Percentiles rank a stretch among this genome's conserved stretches.
Evolutionary conservation across 805 yeast species (phyloP).

Genomic region (Metschnikowia sp.): DNA sequence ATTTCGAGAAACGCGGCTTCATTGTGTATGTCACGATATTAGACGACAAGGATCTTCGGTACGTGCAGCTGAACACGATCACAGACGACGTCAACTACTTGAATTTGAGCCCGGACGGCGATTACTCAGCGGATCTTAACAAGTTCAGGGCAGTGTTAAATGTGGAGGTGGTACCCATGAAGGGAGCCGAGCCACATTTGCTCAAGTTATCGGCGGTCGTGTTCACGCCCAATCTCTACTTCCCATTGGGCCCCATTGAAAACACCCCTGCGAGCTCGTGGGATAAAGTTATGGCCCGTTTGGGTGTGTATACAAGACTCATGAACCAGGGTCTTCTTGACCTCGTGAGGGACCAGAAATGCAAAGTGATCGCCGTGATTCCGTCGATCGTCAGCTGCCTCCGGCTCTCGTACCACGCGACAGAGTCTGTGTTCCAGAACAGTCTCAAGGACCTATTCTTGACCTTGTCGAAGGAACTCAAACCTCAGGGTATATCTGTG

Average conservation of each 20-base stretch:
- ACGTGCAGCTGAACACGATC: slow-evolving; percentile 52
- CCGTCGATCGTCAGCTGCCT: slow-evolving; percentile 56
- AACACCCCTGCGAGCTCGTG: slow-evolving; percentile 49
- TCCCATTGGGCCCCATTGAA: slow-evolving; percentile 67
- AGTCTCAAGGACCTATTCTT: slow-evolving; percentile 39
- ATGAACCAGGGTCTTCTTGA: slow-evolving; percentile 54
- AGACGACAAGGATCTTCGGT: slow-evolving; percentile 54
- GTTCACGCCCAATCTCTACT: slow-evolving; percentile 65
- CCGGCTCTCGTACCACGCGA: slow-evolving; percentile 58
- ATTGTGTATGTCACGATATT: slow-evolving; percentile 74
- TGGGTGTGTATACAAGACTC: slow-evolving; percentile 48
- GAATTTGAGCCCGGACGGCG: slow-evolving; percentile 46
- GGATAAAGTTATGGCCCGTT: slow-evolving; percentile 46
- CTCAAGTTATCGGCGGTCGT: slow-evolving; percentile 63
- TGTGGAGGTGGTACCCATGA: slow-evolving; percentile 55
- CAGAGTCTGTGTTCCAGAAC: slow-evolving; percentile 54
- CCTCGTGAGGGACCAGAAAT: slow-evolving; percentile 47
- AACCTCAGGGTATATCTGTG: slow-evolving; percentile 32
- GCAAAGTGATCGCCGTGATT: slow-evolving; percentile 47
- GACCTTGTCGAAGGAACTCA: slow-evolving; percentile 33
- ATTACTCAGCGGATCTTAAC: slow-evolving; percentile 45
- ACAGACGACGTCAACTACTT: slow-evolving; percentile 69
- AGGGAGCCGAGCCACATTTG: slow-evolving; percentile 53
- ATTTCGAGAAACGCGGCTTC: slow-evolving; percentile 75
- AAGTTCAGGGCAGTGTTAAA: slow-evolving; percentile 49